Evolutionary conservation across 2,329 filamentous ascomycete genomes (phyloP).

Genomic region (Alternaria sp.): DNA sequence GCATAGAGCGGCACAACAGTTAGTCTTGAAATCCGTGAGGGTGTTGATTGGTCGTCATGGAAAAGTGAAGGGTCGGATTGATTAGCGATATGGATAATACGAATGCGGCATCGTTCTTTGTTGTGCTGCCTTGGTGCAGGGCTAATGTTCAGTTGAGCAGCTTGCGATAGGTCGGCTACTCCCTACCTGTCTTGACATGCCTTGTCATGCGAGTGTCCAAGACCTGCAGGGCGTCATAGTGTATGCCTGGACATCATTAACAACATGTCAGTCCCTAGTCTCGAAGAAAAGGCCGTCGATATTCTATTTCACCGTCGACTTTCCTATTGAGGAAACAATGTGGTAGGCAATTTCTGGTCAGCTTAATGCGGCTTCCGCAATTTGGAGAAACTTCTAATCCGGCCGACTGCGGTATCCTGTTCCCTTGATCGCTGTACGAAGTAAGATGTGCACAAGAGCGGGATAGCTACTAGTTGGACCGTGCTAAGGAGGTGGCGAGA

Average conservation of each 20-base stretch:
- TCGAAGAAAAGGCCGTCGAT: constrained; percentile 1
- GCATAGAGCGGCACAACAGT: constrained; percentile 17
- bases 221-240: neutral
- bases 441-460: constrained; percentile 3
- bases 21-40: constrained; percentile 1
- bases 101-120: constrained; percentile 3
- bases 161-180: neutral
- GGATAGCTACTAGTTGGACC: constrained; percentile 5
- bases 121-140: constrained; percentile 1
- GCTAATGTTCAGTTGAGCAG: neutral
- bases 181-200: neutral
- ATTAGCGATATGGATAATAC: neutral
- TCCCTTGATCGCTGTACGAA: constrained; percentile 5
- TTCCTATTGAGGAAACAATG: neutral
- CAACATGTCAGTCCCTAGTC: neutral
- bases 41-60: neutral
- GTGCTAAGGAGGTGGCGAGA: neutral
- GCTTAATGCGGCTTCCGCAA: neutral
- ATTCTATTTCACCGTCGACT: neutral
- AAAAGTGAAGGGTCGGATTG: neutral
- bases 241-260: neutral
- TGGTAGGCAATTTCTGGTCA: neutral
- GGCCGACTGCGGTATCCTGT: neutral
- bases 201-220: neutral
- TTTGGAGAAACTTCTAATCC: neutral